phyloP scores from a whole-genome alignment of 306 rosid species.

The Pyrus communis region DNA sequence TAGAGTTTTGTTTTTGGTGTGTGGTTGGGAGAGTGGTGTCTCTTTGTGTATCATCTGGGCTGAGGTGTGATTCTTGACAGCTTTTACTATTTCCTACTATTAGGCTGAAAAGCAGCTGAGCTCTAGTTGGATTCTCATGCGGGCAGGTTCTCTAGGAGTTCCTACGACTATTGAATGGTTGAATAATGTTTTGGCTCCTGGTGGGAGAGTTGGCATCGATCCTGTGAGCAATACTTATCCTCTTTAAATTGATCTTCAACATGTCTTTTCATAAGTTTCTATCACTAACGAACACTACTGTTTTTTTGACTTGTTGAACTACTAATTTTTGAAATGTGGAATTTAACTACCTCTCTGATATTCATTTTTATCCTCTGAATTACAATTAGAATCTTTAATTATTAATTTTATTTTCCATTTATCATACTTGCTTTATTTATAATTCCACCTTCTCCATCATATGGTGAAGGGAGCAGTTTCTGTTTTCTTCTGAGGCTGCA shows the following conservation, averaged over 20 bases:
- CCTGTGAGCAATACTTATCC: slow-evolving; percentile 62
- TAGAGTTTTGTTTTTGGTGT: not conserved
- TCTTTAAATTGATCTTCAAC: not conserved
- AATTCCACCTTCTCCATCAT: slow-evolving; percentile 39
- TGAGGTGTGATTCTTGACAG: not conserved
- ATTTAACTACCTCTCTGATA: slow-evolving; percentile 12
- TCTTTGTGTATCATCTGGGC: not conserved
- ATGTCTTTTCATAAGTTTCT: not conserved
- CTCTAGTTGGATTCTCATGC: slow-evolving; percentile 92
- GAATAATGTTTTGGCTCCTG: slow-evolving; percentile 73
- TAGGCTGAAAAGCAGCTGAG: slow-evolving; percentile 92
- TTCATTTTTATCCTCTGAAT: not conserved
- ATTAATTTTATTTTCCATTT: not conserved
- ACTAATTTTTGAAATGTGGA: not conserved
- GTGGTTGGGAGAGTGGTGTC: not conserved
- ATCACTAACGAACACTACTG: not conserved
- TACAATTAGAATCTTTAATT: not conserved
- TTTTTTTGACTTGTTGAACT: not conserved
- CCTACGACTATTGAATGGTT: slow-evolving; percentile 90
- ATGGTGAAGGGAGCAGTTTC: slow-evolving; percentile 98
- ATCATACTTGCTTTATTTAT: slow-evolving; percentile 28
- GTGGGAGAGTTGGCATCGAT: slow-evolving; percentile 90
- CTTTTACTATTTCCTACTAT: not conserved
- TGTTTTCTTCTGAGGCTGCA: slow-evolving; percentile 88
- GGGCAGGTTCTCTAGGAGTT: slow-evolving; percentile 79